Base-by-base conservation (phyloP, 2,329 filamentous ascomycete species). In the Microdochium nivale region DNA sequence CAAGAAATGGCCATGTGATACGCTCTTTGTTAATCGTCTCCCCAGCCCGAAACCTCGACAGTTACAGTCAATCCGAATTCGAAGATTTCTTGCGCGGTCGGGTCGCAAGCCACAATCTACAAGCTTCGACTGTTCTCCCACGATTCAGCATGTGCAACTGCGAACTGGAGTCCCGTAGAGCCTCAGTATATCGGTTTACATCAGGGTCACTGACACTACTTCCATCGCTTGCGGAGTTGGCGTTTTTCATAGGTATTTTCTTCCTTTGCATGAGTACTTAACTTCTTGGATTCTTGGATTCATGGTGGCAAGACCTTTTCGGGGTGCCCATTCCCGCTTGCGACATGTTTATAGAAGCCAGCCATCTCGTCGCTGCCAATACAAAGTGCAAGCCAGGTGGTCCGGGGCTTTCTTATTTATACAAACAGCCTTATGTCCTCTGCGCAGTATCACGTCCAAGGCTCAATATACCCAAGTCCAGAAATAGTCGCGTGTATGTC, bases 1-100 rank as follows among this genome's bases (percentile, higher is more conserved):
- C 91, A 90, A 33, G 92, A 96, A 71, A 97, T 97, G 92, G 91
- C 91, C 58, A 96, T 96, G 86, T 95, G 64, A 77, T 54, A 32
- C 43, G 11, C n/a, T 47, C 30, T 32, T 49, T 44, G n/a, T 35
- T 23, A 14, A 30, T 37, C 52, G 47, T 44, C 23, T 40, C 49
- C 56, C 55, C n/a, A 25, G 25, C 47, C 2, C 32, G 48, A 48
- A 23, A 25, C 32, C 10, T 19, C 24, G 46, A 25, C 46, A 32
- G 25, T 25, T 19, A 23, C 30, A 35, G 24, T 19, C 35, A 33
- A 10, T n/a, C 25, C 19, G 25, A 40, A 37, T 14, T 40, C 13
- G 25, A 25, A 49, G 3, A 3, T n/a, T 30, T 11, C 27, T 11
- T 5, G 11, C 11, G 27, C 27, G 27, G 11, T 5, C 27, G 27